Base-by-base conservation (phyloP, 2,329 filamentous ascomycete genomes). In the Aspergillus niger region DNA sequence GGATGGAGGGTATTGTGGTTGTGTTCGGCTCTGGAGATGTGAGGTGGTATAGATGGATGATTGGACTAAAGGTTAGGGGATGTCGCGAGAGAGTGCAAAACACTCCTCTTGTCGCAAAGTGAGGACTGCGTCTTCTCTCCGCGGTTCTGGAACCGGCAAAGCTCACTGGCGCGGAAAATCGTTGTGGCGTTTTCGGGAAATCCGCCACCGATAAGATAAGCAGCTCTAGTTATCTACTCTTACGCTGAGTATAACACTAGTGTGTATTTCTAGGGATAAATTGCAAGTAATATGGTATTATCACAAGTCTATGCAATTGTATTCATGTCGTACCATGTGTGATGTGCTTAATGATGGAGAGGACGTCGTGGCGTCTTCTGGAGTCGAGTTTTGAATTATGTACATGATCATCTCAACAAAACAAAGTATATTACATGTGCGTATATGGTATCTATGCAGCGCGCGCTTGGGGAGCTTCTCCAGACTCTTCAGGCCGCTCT, bases 191-290 rank as follows among this genome's bases (percentile, higher is more conserved):
- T 44, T 36, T 62, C 59, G 63, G 55, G 62, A 57, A 44, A 41
- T 43, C 65, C 58, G 71, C 70, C 72, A 72, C 70, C 54, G 71
- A 74, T 74, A 73, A 74, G 70, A 70, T 72, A 73, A 70, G 65
- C 60, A 24, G 13, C 41, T 8, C 41, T 44, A 8, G 5, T 10
- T 13, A 22, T 44, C 41, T 22, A 24, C 41, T 2, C n/a, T 44
- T 2, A 8, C 41, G 22, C 17, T 20, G 41, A 20, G 41, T 2
- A 6, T 32, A 32, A 32, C 30, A 32, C 26, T 11, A 36, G 32
- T 11, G 11, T 36, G 30, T 11, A 11, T 11, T 13, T 4, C 1
- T 13, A 10, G 11, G 3, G 30, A 13, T 13, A 5, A 11, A 32
- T 13, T 5, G 30, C 30, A 13, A 13, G 11, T 32, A 13, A 13